Conservation (phyloP, 768 basidiomycete genomes). For the Serpula lacrymans region DNA sequence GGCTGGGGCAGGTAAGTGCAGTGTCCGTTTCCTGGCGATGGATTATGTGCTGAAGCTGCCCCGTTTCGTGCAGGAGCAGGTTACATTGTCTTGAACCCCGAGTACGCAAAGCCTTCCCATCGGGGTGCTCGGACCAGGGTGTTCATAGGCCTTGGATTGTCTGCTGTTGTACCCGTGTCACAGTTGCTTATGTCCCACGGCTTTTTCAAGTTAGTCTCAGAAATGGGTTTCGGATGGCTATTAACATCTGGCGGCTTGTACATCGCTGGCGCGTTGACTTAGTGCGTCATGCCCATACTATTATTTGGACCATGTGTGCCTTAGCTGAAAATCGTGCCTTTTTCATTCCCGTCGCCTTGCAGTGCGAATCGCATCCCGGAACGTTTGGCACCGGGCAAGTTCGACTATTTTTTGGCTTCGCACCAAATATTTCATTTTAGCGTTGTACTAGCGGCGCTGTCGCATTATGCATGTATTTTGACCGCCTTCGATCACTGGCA, state of each 20-base stretch:
- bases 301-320: too few species aligned
- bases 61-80: slow-evolving; percentile 46
- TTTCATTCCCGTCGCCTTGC: slow-evolving; percentile 16
- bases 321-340: too few species aligned
- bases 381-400: slow-evolving; percentile 65
- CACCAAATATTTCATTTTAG: slow-evolving; percentile 90
- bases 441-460: slow-evolving; percentile 69
- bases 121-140: slow-evolving; percentile 73
- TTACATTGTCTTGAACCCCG: slow-evolving; percentile 75
- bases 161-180: slow-evolving; percentile 62
- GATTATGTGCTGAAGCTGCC: slow-evolving; percentile 13
- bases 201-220: slow-evolving; percentile 44
- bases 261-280: slow-evolving; percentile 75
- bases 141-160: slow-evolving; percentile 76
- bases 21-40: neutral
- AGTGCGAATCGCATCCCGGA: slow-evolving; percentile 87
- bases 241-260: slow-evolving; percentile 69
- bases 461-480: slow-evolving; percentile 59
- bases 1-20: slow-evolving; percentile 56
- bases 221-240: slow-evolving; percentile 73
- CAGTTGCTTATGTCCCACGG: slow-evolving; percentile 66
- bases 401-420: slow-evolving; percentile 76
- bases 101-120: slow-evolving; percentile 72
- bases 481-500: slow-evolving; percentile 62
- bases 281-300: slow-evolving; percentile 55